A percentile compares a stretch with the other conserved stretches of the same genome.
Evolutionary conservation across 176 grass and related monocot genomes (phyloP).

Genomic region (Saccharum spontaneum): DNA sequence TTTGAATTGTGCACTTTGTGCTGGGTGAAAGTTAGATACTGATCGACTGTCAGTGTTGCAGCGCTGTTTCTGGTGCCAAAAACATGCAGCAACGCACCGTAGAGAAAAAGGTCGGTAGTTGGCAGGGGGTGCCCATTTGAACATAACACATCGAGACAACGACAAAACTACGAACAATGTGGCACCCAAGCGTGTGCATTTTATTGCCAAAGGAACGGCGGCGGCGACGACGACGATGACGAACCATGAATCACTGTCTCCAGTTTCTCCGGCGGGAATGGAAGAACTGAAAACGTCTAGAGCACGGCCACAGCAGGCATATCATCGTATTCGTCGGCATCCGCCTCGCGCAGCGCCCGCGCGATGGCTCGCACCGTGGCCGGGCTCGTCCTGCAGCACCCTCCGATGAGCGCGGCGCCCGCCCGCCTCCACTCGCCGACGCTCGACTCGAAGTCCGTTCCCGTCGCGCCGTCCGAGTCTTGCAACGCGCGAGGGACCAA

Average conservation of each 20-base stretch:
- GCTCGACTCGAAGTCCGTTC: slow-evolving; percentile 24
- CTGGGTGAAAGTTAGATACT: too few relatives aligned
- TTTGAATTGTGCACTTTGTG: not conserved
- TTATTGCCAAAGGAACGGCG: not conserved
- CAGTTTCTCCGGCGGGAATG: not conserved
- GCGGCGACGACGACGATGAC: not conserved
- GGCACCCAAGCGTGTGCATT: not conserved
- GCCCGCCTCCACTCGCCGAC: slow-evolving; percentile 23
- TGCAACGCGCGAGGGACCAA: not conserved
- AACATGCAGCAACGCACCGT: too few relatives aligned
- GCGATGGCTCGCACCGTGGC: slow-evolving; percentile 30
- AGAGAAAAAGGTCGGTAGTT: too few relatives aligned
- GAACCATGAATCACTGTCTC: not conserved
- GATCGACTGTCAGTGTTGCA: too few relatives aligned
- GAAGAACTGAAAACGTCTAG: not conserved
- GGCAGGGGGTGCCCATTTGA: not conserved
- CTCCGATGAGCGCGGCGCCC: slow-evolving; percentile 4
- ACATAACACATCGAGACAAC: not conserved
- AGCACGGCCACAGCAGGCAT: slow-evolving; percentile 29
- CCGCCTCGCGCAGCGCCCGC: slow-evolving; percentile 18
- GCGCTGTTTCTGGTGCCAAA: too few relatives aligned
- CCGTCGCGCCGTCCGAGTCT: not conserved
- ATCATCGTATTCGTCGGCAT: not conserved
- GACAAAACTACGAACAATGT: not conserved
- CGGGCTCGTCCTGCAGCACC: slow-evolving; percentile 44